These are phyloP conservation scores for Nematocida displodere DNA, from an alignment of 371 early-diverging fungal genomes.

Conservation along the genomic window DNA sequence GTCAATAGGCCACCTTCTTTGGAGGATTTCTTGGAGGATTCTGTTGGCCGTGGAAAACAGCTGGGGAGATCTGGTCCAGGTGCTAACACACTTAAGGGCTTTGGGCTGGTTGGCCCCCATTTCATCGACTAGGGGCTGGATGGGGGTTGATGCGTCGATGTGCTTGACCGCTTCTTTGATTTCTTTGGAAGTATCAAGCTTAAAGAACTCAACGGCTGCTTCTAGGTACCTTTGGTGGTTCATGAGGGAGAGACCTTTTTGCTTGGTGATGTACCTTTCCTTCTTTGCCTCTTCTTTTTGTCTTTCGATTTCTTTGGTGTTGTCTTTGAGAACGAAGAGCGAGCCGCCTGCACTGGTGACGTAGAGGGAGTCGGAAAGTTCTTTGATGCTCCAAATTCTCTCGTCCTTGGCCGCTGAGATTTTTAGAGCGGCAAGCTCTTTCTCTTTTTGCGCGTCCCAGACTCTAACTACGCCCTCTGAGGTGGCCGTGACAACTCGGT, in stretches of 20 bases:
- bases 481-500: conserved; percentile 32
- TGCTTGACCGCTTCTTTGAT: neutral
- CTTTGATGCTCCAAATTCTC: conserved; percentile 48
- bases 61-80: conserved; percentile 25
- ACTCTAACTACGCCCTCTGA: conserved; percentile 44
- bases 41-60: conserved; percentile 5
- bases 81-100: neutral
- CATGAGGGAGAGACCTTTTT: neutral
- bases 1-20: neutral
- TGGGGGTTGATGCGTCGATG: neutral
- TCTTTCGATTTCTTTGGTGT: conserved; percentile 33
- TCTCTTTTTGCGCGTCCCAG: conserved; percentile 26
- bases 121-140: conserved; percentile 7
- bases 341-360: conserved; percentile 16
- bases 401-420: conserved; percentile 26
- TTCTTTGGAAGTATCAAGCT: neutral
- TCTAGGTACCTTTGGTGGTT: neutral
- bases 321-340: conserved; percentile 26
- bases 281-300: conserved; percentile 23
- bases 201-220: conserved; percentile 40
- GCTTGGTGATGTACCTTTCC: conserved; percentile 21
- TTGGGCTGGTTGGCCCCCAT: neutral
- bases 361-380: neutral
- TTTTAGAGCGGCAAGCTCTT: conserved; percentile 29
- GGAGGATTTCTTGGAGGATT: neutral